Evolutionary conservation across 129 eudicot species (phyloP).

Genomic region (Logfia minima): DNA sequence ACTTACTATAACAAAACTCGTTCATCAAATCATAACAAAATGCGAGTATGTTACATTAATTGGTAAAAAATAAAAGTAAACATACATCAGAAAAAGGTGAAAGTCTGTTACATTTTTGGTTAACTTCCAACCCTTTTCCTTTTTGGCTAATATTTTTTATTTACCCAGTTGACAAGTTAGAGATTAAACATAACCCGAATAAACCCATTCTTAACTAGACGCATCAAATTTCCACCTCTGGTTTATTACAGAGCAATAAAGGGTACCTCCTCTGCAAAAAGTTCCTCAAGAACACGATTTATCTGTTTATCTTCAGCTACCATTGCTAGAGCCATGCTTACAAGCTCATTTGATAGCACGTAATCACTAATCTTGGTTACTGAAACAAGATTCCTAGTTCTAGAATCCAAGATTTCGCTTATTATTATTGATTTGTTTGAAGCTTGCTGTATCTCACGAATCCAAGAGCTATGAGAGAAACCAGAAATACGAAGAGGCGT

Average conservation of each 20-base stretch:
- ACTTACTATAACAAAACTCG: too few relatives aligned
- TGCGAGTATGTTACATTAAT: not conserved
- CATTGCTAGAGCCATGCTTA: slow-evolving; percentile 98
- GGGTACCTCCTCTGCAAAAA: slow-evolving; percentile 92
- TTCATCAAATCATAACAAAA: too few relatives aligned
- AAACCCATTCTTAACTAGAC: not conserved
- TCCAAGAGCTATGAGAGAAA: slow-evolving; percentile 94
- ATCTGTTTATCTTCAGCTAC: slow-evolving; percentile 99
- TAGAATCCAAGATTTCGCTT: slow-evolving; percentile 94
- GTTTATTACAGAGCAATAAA: not conserved
- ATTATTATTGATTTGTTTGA: slow-evolving; percentile 89
- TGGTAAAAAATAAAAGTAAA: not conserved
- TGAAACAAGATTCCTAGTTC: slow-evolving; percentile 92
- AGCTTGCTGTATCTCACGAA: slow-evolving; percentile 96
- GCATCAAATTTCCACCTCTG: not conserved
- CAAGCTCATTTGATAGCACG: slow-evolving; percentile 93
- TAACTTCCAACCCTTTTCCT: not conserved
- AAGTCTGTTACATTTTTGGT: not conserved
- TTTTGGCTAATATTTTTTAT: not conserved
- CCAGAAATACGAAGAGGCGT: slow-evolving; percentile 59
- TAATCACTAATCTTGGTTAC: slow-evolving; percentile 95
- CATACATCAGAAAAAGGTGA: not conserved
- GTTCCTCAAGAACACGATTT: slow-evolving; percentile 93
- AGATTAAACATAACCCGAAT: not conserved
- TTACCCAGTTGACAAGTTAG: not conserved